These are phyloP conservation scores for Verticillium tricorpus DNA, from an alignment of 2,329 filamentous ascomycete species.

Conservation along the genomic window DNA sequence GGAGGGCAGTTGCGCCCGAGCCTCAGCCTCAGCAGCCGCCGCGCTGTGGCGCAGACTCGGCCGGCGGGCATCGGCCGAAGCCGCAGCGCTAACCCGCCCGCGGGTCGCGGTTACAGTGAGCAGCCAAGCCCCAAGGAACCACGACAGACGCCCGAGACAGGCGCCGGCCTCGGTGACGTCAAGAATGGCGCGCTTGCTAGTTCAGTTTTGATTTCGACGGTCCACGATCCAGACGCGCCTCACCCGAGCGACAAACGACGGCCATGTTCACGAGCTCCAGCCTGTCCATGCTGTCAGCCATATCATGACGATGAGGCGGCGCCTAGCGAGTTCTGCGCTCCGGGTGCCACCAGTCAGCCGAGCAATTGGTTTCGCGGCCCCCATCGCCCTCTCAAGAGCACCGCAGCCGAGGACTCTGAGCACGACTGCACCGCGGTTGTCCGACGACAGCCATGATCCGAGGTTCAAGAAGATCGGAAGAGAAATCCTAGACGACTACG, in stretches of 20 bases:
- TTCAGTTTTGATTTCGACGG: not conserved
- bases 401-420: not conserved
- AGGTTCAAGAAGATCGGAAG: not conserved
- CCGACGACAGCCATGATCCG: not conserved
- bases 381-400: not conserved
- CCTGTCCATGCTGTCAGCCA: not conserved
- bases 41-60: not conserved
- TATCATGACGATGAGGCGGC: not conserved
- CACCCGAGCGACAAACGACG: not conserved
- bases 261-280: not conserved
- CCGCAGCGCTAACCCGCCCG: not conserved
- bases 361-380: not conserved
- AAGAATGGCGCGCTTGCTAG: not conserved
- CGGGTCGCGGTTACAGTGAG: not conserved
- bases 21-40: not conserved
- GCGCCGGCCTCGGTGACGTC: not conserved
- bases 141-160: not conserved
- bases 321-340: not conserved
- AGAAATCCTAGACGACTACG: conserved; percentile 42
- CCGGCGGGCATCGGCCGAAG: not conserved
- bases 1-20: too few species aligned
- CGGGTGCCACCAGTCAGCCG: not conserved
- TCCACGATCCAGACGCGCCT: not conserved
- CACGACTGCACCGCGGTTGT: not conserved
- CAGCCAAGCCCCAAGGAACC: not conserved